Conservation (phyloP, 2,329 filamentous ascomycete genomes). For the Diaporthe eres region DNA sequence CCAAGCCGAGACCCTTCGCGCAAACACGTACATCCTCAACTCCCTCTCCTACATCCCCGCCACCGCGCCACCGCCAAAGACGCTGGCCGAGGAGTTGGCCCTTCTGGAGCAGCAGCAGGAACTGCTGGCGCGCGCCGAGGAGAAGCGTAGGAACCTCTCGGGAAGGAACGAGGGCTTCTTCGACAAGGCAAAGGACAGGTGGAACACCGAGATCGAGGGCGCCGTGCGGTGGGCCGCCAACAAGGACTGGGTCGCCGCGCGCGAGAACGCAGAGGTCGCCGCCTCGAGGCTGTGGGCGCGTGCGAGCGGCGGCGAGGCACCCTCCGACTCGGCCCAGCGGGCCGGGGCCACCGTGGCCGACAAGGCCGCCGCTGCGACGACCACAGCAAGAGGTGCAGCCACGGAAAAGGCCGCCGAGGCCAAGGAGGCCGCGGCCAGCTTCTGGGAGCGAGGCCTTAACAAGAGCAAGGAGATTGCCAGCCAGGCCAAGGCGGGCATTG, state of each 20-base stretch:
- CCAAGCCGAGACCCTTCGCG: conserved; percentile 69
- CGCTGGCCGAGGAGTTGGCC: conserved; percentile 40
- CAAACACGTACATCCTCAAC: conserved; percentile 69
- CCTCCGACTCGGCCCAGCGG: conserved; percentile 53
- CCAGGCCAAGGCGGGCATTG: conserved; percentile 54
- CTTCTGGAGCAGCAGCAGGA: conserved; percentile 42
- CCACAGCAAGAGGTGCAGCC: conserved; percentile 43
- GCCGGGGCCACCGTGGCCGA: conserved; percentile 42
- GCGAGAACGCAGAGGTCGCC: conserved; percentile 69
- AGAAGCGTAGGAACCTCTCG: conserved; percentile 25
- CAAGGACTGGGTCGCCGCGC: conserved; percentile 75
- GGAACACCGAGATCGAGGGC: conserved; percentile 81
- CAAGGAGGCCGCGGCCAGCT: conserved; percentile 55
- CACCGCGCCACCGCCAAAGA: conserved; percentile 58
- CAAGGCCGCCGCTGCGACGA: conserved; percentile 43
- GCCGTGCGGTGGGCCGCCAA: conserved; percentile 76
- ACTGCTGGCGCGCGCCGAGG: conserved; percentile 37
- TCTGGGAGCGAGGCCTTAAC: conserved; percentile 58
- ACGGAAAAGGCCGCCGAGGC: conserved; percentile 51
- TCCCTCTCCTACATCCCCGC: conserved; percentile 64
- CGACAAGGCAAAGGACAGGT: conserved; percentile 80
- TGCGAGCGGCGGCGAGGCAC: conserved; percentile 50
- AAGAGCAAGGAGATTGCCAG: conserved; percentile 57
- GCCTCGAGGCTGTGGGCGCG: conserved; percentile 61
- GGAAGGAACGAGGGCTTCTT: conserved; percentile 63